phyloP scores from a whole-genome alignment of 768 basidiomycete species.

The Agrocybe pediades region DNA sequence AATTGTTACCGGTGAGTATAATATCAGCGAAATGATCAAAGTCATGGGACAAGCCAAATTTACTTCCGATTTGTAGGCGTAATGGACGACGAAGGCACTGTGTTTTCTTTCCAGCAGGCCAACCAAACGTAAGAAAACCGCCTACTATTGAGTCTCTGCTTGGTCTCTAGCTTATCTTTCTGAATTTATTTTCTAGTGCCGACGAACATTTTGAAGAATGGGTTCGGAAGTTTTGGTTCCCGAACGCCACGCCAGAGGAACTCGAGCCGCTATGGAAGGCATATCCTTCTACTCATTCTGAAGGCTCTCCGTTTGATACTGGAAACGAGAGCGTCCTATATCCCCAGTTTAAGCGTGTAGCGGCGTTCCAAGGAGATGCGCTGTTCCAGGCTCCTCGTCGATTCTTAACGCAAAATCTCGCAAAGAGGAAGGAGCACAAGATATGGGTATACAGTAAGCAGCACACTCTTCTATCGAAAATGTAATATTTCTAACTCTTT shows the following conservation, averaged over 20 bases:
- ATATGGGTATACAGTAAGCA: constrained; percentile 44
- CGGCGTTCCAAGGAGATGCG: constrained; percentile 49
- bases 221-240: constrained; percentile 18
- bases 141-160: no score
- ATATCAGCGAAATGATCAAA: neutral
- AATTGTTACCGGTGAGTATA: constrained; percentile 36
- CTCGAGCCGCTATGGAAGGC: constrained; percentile 5
- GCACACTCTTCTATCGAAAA: neutral
- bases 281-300: constrained; percentile 9
- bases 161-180: neutral
- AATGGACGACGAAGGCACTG: constrained; percentile 45
- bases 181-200: constrained; percentile 11
- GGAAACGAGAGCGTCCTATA: constrained; percentile 8
- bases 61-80: constrained; percentile 30
- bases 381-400: constrained; percentile 52
- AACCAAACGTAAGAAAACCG: constrained; percentile 41
- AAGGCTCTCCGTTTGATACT: constrained; percentile 13
- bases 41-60: neutral
- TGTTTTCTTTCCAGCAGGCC: constrained; percentile 42
- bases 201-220: constrained; percentile 20
- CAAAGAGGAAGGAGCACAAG: constrained; percentile 35
- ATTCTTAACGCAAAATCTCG: constrained; percentile 41
- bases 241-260: constrained; percentile 12
- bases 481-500: neutral
- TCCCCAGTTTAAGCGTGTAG: constrained; percentile 48